Evolutionary conservation across 768 basidiomycete genomes (phyloP).

Genomic region (Macrocybe gigantea): DNA sequence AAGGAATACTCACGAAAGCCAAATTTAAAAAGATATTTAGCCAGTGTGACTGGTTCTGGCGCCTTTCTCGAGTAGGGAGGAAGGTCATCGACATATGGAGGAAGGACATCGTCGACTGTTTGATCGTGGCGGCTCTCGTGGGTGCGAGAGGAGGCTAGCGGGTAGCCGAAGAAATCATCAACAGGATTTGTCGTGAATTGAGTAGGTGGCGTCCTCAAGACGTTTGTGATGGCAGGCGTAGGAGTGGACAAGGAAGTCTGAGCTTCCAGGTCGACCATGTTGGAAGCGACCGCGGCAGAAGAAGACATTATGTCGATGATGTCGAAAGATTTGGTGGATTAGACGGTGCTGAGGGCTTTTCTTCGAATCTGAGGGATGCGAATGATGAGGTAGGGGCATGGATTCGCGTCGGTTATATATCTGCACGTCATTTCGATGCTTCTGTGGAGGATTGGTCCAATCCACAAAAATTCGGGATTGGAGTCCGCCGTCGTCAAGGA

Average conservation of each 20-base stretch:
- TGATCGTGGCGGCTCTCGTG: conserved; percentile 37
- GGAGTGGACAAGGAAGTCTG: conserved; percentile 9
- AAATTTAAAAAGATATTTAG: conserved; percentile 57
- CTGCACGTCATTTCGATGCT: conserved; percentile 1
- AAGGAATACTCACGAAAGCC: conserved; percentile 45
- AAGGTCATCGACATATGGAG: conserved; percentile 39
- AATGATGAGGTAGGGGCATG: background rate
- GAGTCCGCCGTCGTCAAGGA: background rate
- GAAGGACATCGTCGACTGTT: conserved; percentile 27
- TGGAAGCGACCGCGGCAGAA: conserved; percentile 6
- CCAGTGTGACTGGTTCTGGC: conserved; percentile 46
- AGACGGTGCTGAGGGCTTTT: background rate
- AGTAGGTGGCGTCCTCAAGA: conserved; percentile 13
- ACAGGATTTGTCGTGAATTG: conserved; percentile 14
- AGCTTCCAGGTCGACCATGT: conserved; percentile 10
- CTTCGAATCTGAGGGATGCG: background rate
- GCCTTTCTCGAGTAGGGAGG: conserved; percentile 32
- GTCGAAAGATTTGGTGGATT: background rate
- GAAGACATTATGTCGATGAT: conserved; percentile 9
- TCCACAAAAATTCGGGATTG: background rate
- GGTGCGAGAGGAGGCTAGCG: conserved; percentile 24
- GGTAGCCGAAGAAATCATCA: conserved; percentile 32
- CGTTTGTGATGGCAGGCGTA: conserved; percentile 13
- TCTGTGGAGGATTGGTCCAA: background rate
- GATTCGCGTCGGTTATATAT: conserved; percentile 1